phyloP scores from a whole-genome alignment of 805 yeast species.

The Saturnispora sekii region DNA sequence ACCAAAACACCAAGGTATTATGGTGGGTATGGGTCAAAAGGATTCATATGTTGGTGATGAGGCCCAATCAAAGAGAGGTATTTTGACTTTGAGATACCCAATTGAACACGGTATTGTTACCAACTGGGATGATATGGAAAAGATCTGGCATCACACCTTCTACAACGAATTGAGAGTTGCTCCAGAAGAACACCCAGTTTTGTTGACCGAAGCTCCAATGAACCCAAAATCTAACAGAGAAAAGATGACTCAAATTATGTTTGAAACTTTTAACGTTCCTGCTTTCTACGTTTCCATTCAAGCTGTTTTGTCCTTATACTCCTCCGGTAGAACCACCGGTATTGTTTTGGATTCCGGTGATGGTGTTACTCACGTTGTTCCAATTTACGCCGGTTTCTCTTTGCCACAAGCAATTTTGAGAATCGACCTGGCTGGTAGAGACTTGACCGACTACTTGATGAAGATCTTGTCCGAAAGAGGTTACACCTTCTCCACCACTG shows the following conservation, averaged over 20 bases:
- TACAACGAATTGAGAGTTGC: conserved; percentile 99
- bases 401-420: conserved; percentile 98
- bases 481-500: conserved; percentile 96
- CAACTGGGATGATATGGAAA: conserved; percentile 99
- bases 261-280: conserved; percentile 98
- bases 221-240: conserved; percentile 99
- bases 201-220: conserved; percentile 99
- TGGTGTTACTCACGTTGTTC: conserved; percentile 99
- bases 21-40: conserved; percentile 99
- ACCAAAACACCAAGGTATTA: conserved; percentile 99
- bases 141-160: conserved; percentile 99
- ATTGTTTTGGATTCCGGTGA: conserved; percentile 99
- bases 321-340: conserved; percentile 99
- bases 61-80: conserved; percentile 99
- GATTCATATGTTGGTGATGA: conserved; percentile 99
- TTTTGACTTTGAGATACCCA: conserved; percentile 96
- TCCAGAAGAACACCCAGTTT: conserved; percentile 99
- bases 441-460: conserved; percentile 97
- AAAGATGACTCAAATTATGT: conserved; percentile 99
- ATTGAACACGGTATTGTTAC: conserved; percentile 99
- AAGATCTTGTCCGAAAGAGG: conserved; percentile 98
- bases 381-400: conserved; percentile 99
- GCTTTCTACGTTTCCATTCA: conserved; percentile 98
- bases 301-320: conserved; percentile 91
- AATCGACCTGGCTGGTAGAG: conserved; percentile 99